Base-by-base conservation (phyloP, 768 basidiomycete genomes). In the Leccinum fibrillosum region DNA sequence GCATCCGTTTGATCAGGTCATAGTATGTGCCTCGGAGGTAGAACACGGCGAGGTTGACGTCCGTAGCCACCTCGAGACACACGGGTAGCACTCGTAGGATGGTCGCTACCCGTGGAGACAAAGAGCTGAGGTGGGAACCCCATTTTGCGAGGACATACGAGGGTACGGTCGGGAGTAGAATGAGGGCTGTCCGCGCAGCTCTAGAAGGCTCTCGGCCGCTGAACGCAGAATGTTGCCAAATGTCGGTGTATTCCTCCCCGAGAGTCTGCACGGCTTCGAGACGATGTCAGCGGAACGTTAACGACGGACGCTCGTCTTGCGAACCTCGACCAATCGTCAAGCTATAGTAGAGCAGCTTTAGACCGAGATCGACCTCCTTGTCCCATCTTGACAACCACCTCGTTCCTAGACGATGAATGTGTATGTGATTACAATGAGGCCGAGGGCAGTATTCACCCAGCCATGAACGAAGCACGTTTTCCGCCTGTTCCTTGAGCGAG, bases 211-310 rank as follows among this genome's bases (percentile, higher is more conserved):
- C 63, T 32, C 69, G 56, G 19, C 68, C 63, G 1, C 71, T 74
- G 28, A 70, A 73, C 3, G 76, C 67, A 11, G 86, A 83, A 56
- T 86, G 82, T 62, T 86, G 84, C 89, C 91, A 90, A 34, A 89
- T 86, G 65, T 89, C 88, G 1, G 90, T 92, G 65, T 94, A 94
- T 68, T 94, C 92, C 71, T 94, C 92, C n/a, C 92, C 92, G 1
- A 94, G 78, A 4, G 89, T 92, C 72, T 94, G 92, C 10, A 80
- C 81, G 15, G 86, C 92, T 94, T 53, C 39, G 9, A 10, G 39
- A 54, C 19, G 45, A 59, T 37, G 56, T 62, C 50, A 71, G 62
- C 50, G 17, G 10, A 25, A 30, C 34, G 53, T 26, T 8, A 28
- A 23, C 25, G 34, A 48, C 48, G 8, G 54, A 34, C 6, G 8